These are phyloP conservation scores for Sorghum bicolor DNA, from an alignment of 176 grass and related monocot species.

Conservation along the genomic window DNA sequence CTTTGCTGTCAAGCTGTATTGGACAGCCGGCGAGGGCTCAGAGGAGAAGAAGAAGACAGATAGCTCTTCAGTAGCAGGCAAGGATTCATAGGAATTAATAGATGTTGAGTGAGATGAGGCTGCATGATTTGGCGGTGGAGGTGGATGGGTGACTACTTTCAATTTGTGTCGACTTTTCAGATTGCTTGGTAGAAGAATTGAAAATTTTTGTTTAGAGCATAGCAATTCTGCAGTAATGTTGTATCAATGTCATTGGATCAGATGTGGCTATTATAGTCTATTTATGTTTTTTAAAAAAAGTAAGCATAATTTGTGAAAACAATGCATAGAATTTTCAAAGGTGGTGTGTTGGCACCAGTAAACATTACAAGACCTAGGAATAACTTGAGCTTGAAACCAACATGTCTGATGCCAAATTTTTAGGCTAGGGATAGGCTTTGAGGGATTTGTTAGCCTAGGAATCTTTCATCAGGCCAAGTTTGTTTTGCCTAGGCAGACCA, in stretches of 20 bases:
- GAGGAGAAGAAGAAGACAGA: not conserved
- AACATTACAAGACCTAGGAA: not conserved
- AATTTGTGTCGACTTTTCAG: not conserved
- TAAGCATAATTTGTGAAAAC: not conserved
- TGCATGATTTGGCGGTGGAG: not conserved
- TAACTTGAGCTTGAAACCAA: too few species aligned
- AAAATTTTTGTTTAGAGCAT: not conserved
- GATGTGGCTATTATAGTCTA: not conserved
- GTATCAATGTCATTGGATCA: not conserved
- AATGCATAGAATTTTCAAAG: not conserved
- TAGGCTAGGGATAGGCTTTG: too few species aligned
- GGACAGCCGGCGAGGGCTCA: constrained; percentile 47
- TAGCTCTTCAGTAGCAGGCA: not conserved
- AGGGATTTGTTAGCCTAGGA: too few species aligned
- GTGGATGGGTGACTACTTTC: constrained; percentile 3
- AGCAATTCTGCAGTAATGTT: not conserved
- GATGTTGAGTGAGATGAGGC: not conserved
- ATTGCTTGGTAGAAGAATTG: not conserved
- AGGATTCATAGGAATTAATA: constrained; percentile 4
- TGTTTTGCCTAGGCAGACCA: too few species aligned
- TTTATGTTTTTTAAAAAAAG: too few species aligned
- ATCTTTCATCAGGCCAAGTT: too few species aligned
- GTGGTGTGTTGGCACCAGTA: not conserved
- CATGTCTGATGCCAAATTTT: too few species aligned
- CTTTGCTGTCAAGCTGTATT: constrained; percentile 75